Percentiles rank a stretch among this genome's conserved stretches.
These are phyloP conservation scores for Candida nemodendra DNA, from an alignment of 805 yeast genomes.

Conservation along the genomic window DNA sequence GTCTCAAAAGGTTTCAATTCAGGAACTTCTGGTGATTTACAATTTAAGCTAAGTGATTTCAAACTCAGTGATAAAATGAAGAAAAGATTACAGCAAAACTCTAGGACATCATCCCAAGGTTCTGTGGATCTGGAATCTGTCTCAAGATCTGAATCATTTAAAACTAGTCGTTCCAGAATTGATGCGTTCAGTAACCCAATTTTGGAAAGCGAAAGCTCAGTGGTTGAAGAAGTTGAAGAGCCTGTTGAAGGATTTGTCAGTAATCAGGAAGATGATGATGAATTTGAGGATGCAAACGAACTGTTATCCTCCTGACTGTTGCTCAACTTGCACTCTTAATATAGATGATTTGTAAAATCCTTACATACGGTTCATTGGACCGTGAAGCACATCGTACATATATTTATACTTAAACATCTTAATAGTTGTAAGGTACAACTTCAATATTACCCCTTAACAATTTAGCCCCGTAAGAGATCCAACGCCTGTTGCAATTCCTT, in stretches of 20 bases:
- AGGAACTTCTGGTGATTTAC: constrained; percentile 14
- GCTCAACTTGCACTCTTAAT: too few relatives aligned
- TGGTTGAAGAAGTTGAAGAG: constrained; percentile 9
- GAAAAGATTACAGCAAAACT: constrained; percentile 24
- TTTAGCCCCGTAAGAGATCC: constrained; percentile 36
- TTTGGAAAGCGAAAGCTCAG: constrained; percentile 13
- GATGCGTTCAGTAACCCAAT: constrained; percentile 17
- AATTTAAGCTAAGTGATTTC: constrained; percentile 24
- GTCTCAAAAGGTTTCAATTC: constrained; percentile 6
- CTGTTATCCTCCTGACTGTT: too few relatives aligned
- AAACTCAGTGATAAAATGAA: constrained; percentile 33
- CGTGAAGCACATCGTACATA: too few relatives aligned
- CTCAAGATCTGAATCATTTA: constrained; percentile 24
- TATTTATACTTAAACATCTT: too few relatives aligned
- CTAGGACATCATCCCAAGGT: constrained; percentile 21
- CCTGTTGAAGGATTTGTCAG: constrained; percentile 7
- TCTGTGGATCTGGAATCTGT: constrained; percentile 23
- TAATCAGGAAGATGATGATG: constrained; percentile 12
- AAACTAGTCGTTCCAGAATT: constrained; percentile 17
- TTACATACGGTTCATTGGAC: too few relatives aligned
- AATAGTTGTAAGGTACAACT: too few relatives aligned
- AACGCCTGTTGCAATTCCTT: constrained; percentile 57
- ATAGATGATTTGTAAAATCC: too few relatives aligned
- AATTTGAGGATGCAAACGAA: constrained; percentile 26
- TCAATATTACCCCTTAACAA: too few relatives aligned